These are phyloP conservation scores for Biscutella laevigata DNA, from an alignment of 441 rosid genomes.

Conservation along the genomic window DNA sequence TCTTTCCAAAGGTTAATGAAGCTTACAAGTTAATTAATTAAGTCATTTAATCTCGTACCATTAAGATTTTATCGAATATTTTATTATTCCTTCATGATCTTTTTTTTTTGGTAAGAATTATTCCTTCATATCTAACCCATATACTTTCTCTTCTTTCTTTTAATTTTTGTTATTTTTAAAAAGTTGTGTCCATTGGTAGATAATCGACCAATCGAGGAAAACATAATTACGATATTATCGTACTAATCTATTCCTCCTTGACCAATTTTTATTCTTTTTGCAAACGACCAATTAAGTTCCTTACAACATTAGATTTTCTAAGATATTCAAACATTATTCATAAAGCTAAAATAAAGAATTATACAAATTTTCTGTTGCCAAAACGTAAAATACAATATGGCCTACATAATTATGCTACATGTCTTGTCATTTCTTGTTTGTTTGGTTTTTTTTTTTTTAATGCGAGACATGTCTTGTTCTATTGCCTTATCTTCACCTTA, in stretches of 20 bases:
- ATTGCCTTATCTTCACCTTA: conserved; percentile 24
- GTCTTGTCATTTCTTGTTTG: no score
- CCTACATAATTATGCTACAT: no score
- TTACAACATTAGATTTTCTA: neutral
- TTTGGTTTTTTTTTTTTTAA: no score
- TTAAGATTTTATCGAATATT: neutral
- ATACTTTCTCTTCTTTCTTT: neutral
- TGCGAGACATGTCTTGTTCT: no score
- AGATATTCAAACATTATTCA: neutral
- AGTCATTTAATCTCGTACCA: neutral
- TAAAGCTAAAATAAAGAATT: no score
- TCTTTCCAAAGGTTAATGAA: conserved; percentile 7
- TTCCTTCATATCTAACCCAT: conserved; percentile 7
- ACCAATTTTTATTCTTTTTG: neutral
- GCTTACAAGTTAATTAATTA: conserved; percentile 27
- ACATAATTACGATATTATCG: neutral
- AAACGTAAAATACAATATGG: neutral
- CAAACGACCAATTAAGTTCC: neutral
- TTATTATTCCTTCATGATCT: neutral
- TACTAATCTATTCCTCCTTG: neutral
- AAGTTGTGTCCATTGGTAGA: neutral
- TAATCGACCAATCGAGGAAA: neutral
- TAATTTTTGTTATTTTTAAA: neutral
- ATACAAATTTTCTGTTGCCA: neutral
- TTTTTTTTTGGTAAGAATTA: no score